phyloP scores from a whole-genome alignment of 2,329 filamentous ascomycete genomes.

The Alternaria sp. region DNA sequence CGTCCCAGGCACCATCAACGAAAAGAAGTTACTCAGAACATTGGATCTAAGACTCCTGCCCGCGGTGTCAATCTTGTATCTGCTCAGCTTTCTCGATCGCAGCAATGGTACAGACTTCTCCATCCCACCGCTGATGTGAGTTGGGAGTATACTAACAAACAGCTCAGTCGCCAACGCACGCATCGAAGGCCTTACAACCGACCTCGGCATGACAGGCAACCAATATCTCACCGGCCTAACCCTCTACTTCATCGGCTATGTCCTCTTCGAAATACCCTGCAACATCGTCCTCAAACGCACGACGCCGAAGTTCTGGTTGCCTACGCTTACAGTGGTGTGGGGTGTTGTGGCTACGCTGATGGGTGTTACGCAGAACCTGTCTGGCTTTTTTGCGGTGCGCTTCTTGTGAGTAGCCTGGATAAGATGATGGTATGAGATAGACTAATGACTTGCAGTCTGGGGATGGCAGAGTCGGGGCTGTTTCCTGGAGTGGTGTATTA shows the following conservation, averaged over 20 bases:
- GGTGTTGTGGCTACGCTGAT: constrained; percentile 59
- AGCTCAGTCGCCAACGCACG: constrained; percentile 53
- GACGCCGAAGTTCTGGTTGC: constrained; percentile 56
- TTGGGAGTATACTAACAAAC: not conserved
- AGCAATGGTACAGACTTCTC: constrained; percentile 37
- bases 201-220: constrained; percentile 45
- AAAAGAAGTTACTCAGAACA: constrained; percentile 65
- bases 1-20: constrained; percentile 52
- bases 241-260: constrained; percentile 66
- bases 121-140: not conserved
- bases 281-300: constrained; percentile 66
- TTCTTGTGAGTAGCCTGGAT: constrained; percentile 49
- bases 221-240: constrained; percentile 71
- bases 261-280: constrained; percentile 62
- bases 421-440: not conserved
- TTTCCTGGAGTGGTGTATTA: constrained; percentile 59
- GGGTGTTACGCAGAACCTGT: constrained; percentile 55
- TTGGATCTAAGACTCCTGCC: constrained; percentile 54
- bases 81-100: constrained; percentile 47
- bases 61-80: constrained; percentile 51
- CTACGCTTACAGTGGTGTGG: constrained; percentile 58
- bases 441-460: constrained; percentile 28
- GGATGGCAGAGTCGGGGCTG: constrained; percentile 45
- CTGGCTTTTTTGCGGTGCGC: constrained; percentile 55
- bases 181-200: constrained; percentile 45